These are phyloP conservation scores for Prototheca wickerhamii DNA, from an alignment of 163 green algal genomes.

Conservation along the genomic window DNA sequence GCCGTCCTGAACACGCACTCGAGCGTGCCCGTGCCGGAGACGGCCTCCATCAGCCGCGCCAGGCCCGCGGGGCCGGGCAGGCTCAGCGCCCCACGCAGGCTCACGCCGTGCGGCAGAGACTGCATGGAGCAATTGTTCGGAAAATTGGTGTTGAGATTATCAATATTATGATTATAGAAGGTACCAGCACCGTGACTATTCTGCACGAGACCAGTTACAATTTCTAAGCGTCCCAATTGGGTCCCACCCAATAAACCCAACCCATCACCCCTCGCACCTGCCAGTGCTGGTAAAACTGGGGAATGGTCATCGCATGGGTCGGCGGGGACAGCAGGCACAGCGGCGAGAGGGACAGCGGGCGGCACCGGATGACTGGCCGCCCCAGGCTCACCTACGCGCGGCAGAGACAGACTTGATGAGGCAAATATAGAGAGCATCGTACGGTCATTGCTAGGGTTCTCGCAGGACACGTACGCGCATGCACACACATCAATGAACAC, in stretches of 20 bases:
- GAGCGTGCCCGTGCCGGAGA: not conserved
- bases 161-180: no score
- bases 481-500: not conserved
- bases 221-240: not conserved
- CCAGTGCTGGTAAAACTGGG: constrained; percentile 37
- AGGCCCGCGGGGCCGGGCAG: not conserved
- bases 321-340: constrained; percentile 20
- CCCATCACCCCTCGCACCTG: constrained; percentile 4
- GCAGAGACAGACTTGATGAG: not conserved
- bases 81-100: not conserved
- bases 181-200: no score
- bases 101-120: constrained; percentile 13
- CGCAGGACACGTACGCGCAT: not conserved
- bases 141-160: no score
- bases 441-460: not conserved
- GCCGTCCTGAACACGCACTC: constrained; percentile 9
- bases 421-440: not conserved
- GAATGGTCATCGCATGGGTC: constrained; percentile 7
- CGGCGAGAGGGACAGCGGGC: constrained; percentile 22
- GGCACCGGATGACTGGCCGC: constrained; percentile 10
- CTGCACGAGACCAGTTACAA: not conserved
- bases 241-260: not conserved
- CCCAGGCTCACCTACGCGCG: constrained; percentile 10
- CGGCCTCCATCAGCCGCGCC: not conserved
- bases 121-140: not conserved